These are phyloP conservation scores for Tylopilus orsonianus DNA, from an alignment of 1,284 basidiomycete genomes.

Conservation along the genomic window DNA sequence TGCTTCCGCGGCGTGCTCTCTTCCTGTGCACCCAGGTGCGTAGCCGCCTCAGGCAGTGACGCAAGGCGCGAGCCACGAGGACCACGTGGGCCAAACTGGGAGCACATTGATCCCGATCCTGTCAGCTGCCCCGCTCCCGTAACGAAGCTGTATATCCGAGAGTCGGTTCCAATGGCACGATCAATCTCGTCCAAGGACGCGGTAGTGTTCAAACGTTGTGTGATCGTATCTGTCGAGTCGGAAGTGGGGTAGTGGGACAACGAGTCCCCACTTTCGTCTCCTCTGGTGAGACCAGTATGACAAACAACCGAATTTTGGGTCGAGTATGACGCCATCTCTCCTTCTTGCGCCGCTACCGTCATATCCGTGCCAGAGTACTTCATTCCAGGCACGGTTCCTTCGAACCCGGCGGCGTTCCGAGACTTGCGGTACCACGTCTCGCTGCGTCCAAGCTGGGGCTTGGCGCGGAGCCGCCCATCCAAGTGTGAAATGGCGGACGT, in stretches of 20 bases:
- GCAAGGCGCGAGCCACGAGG: slow-evolving; percentile 21
- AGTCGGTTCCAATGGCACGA: slow-evolving; percentile 23
- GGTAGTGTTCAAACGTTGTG: slow-evolving; percentile 15
- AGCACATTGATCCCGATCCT: slow-evolving; percentile 22
- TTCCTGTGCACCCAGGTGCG: slow-evolving; percentile 11
- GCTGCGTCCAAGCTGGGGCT: slow-evolving; percentile 23
- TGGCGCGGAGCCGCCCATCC: slow-evolving; percentile 17
- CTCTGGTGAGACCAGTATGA: slow-evolving; percentile 1
- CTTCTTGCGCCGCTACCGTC: slow-evolving; percentile 30
- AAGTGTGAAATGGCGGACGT: slow-evolving; percentile 33
- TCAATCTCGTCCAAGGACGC: slow-evolving; percentile 32
- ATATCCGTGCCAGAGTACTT: slow-evolving; percentile 29
- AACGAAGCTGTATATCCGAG: slow-evolving; percentile 25
- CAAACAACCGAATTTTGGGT: slow-evolving; percentile 12
- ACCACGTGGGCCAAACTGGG: slow-evolving; percentile 19
- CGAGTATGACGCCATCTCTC: slow-evolving; percentile 4
- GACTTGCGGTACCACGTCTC: slow-evolving; percentile 34
- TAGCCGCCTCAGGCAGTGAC: slow-evolving; percentile 17
- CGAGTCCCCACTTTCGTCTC: slow-evolving; percentile 22
- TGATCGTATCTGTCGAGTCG: slow-evolving; percentile 27
- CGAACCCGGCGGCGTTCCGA: slow-evolving; percentile 10
- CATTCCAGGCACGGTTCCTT: slow-evolving; percentile 33
- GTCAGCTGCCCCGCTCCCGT: slow-evolving; percentile 21
- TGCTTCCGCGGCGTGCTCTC: slow-evolving; percentile 31
- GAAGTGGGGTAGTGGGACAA: slow-evolving; percentile 27